Evolutionary conservation across 2,329 filamentous ascomycete genomes (phyloP).

Genomic region (Dothiorella sarmentorum): DNA sequence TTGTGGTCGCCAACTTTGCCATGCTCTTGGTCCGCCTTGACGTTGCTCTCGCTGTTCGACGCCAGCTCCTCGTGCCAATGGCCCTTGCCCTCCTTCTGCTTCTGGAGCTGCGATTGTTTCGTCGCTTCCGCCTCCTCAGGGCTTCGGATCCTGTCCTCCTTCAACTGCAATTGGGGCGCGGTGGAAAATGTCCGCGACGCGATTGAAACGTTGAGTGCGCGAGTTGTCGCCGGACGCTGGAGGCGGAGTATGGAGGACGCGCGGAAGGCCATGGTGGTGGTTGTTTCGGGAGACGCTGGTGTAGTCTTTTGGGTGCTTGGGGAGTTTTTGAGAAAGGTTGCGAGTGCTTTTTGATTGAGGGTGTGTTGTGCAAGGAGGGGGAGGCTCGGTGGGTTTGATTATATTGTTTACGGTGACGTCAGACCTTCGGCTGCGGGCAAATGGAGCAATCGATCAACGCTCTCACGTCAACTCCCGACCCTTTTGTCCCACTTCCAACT

Average conservation of each 20-base stretch:
- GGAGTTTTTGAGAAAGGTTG: neutral
- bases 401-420: neutral
- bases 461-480: neutral
- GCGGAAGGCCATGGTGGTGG: neutral
- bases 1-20: slow-evolving; percentile 38
- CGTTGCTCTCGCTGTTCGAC: slow-evolving; percentile 34
- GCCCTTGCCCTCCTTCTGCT: slow-evolving; percentile 41
- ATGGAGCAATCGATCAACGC: neutral
- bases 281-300: neutral
- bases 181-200: slow-evolving; percentile 28
- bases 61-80: slow-evolving; percentile 44
- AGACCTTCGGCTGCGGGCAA: neutral
- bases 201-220: neutral
- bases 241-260: neutral
- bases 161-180: slow-evolving; percentile 33
- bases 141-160: slow-evolving; percentile 39
- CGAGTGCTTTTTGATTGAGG: neutral
- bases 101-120: slow-evolving; percentile 44
- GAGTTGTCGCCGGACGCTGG: neutral
- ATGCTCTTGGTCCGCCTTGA: slow-evolving; percentile 38
- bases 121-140: slow-evolving; percentile 41
- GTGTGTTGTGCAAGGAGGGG: neutral
- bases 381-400: neutral
- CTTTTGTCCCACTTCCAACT: neutral
- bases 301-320: neutral